phyloP scores from a whole-genome alignment of 2,329 filamentous ascomycete genomes.

The Eutypa lata region DNA sequence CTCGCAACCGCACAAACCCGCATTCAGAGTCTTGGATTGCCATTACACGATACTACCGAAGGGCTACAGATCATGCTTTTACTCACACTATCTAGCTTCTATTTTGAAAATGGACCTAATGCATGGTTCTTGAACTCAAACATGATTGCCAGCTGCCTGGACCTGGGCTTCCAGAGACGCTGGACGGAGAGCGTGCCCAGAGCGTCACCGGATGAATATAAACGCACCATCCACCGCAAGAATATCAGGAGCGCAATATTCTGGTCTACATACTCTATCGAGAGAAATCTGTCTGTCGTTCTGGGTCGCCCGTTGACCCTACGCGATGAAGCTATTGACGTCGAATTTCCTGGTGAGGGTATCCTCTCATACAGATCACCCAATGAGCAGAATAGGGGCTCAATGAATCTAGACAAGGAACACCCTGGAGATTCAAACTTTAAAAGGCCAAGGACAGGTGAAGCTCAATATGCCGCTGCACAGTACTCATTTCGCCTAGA shows the following conservation, averaged over 20 bases:
- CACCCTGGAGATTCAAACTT: background rate
- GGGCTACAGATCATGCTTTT: constrained; percentile 22
- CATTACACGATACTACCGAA: constrained; percentile 20
- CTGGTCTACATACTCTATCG: constrained; percentile 25
- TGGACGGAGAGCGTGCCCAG: constrained; percentile 7
- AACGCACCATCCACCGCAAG: constrained; percentile 3
- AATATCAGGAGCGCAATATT: constrained; percentile 23
- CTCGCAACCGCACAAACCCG: constrained; percentile 20
- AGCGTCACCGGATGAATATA: background rate
- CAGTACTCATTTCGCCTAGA: constrained; percentile 13
- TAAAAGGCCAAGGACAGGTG: constrained; percentile 11
- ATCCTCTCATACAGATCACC: background rate
- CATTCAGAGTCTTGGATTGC: constrained; percentile 13
- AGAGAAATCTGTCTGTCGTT: constrained; percentile 20
- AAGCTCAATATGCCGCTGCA: constrained; percentile 8
- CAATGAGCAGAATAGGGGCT: background rate
- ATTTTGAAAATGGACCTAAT: constrained; percentile 18
- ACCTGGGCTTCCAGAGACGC: constrained; percentile 24
- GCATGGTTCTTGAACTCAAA: constrained; percentile 25
- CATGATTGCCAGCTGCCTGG: constrained; percentile 23
- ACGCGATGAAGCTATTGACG: constrained; percentile 20
- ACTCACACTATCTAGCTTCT: constrained; percentile 19
- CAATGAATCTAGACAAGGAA: background rate
- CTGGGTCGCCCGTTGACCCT: constrained; percentile 24
- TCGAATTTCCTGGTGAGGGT: constrained; percentile 13